Percentiles rank a stretch among this genome's conserved stretches.
Conservation (phyloP, 1,284 basidiomycete species). For the Malassezia yamatoensis region DNA sequence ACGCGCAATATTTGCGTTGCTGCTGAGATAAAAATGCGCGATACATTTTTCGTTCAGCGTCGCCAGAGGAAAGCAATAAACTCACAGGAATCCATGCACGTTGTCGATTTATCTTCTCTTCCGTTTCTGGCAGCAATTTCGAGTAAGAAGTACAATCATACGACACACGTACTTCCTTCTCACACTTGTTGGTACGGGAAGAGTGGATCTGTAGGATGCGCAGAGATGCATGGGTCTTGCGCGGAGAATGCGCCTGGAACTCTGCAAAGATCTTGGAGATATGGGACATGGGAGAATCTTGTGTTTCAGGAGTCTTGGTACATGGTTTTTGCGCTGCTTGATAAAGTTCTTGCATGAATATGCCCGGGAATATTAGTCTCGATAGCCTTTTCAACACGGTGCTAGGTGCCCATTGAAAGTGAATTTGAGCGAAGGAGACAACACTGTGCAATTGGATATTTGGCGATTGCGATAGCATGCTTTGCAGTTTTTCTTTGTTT, state of each 20-base stretch:
- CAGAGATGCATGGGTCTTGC: background rate
- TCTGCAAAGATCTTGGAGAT: background rate
- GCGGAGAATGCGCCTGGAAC: background rate
- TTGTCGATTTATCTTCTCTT: background rate
- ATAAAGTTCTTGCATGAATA: background rate
- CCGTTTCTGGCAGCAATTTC: background rate
- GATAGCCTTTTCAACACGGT: slow-evolving; percentile 1
- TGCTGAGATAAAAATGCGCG: background rate
- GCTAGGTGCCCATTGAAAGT: background rate
- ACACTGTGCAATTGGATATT: no score
- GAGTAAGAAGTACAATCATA: background rate
- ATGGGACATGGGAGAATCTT: background rate
- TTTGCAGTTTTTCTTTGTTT: background rate
- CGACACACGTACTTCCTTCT: slow-evolving; percentile 3
- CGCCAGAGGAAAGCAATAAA: background rate
- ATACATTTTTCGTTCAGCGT: background rate
- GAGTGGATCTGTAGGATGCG: background rate
- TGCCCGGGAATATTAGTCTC: background rate
- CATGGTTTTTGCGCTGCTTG: background rate
- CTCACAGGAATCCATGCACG: slow-evolving; percentile 7
- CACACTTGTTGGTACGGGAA: background rate
- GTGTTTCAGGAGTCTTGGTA: background rate
- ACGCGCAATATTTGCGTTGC: background rate
- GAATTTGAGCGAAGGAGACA: background rate
- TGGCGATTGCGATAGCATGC: background rate